Base-by-base conservation (phyloP, 2,329 filamentous ascomycete genomes). In the Aspergillus caelatus region DNA sequence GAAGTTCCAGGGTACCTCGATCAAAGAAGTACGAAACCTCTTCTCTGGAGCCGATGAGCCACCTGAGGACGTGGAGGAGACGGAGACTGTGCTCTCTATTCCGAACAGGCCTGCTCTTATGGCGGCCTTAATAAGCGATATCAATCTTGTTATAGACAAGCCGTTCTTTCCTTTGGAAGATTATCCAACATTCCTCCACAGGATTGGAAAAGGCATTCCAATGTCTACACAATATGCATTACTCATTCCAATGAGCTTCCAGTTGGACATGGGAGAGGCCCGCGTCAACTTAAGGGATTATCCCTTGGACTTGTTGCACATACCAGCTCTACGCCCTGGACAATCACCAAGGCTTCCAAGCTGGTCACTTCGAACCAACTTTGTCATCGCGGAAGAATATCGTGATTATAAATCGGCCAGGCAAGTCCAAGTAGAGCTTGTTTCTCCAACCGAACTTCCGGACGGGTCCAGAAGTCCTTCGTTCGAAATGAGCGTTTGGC, bases 191-290 rank as follows among this genome's bases (percentile, higher is more conserved):
- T 99, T 96, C 74, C 82, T 99, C 30, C 86, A 97, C 74, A 87
- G 88, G 55, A 89, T 98, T 62, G 95, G 95, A n/a, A 99, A 99
- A 80, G 95, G 95, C 1, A 96, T 99, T 88, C 95, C 95, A 1
- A 85, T 88, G 66, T 90, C 96, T 72, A 99, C 93, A 86, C 84
- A 94, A 72, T 99, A 98, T 75, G 89, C 93, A 11, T 83, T 99
- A 23, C 84, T 99, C 21, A 83, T 99, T 12, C 96, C 95, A 0
- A 93, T 97, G 89, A 91, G 91, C 76, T 85, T 99, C 2, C 89
- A 93, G 67, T 85, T 99, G 66, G 91, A 91, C 64, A 94, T 97
- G 89, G 91, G 93, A 57, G 95, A 99, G 78, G 92, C 90, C 11
- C 89, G 91, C 65, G 85, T 96, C n/a, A 90, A 89, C 16, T 81